Base-by-base conservation (phyloP, 2,329 filamentous ascomycete species). In the Pseudogymnoascus sp. region DNA sequence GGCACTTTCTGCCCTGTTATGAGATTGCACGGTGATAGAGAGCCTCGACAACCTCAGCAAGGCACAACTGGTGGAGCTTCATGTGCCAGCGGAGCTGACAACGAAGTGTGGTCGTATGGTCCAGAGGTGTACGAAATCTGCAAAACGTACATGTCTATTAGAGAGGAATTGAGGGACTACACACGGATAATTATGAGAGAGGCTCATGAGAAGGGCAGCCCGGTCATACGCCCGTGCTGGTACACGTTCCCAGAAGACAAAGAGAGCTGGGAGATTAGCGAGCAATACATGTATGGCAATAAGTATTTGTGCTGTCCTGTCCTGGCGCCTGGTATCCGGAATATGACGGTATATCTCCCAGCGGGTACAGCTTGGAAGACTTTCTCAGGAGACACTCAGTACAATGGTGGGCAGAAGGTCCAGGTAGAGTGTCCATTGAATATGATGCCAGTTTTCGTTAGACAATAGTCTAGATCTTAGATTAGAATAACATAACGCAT, bases 51-150 rank as follows among this genome's bases (percentile, higher is more conserved):
- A 70, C 68, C 75, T 60, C 64, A 79, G 68, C 62, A 63, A 26
- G 63, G 64, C 5, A 62, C 23, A 5, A 61, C 57, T 0, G 65
- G 65, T 19, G 66, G 66, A 7, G 59, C 62, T 3, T 62, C 60
- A 10, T 67, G 65, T 37, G 45, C 55, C 10, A 62, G 60, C 26
- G 83, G 82, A n/a, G 82, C 79, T 0, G 69, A 74, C 0, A 85
- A 85, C 64, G 84, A 88, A 68, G 79, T 86, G 1, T 88, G 84
- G 84, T 83, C 78, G 0, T 88, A 85, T 66, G 83, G 84, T 0
- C 75, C 79, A 7, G 76, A 82, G 26, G 78, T 84, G 0, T 84
- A 83, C 62, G 75, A 73, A 26, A 84, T 87, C 30, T 83, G 81
- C 69, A 75, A 76, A 66, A 79, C 75, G 64, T 86, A 85, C 64